phyloP scores from a whole-genome alignment of 441 rosid genomes.

The Brassica hybrid region DNA sequence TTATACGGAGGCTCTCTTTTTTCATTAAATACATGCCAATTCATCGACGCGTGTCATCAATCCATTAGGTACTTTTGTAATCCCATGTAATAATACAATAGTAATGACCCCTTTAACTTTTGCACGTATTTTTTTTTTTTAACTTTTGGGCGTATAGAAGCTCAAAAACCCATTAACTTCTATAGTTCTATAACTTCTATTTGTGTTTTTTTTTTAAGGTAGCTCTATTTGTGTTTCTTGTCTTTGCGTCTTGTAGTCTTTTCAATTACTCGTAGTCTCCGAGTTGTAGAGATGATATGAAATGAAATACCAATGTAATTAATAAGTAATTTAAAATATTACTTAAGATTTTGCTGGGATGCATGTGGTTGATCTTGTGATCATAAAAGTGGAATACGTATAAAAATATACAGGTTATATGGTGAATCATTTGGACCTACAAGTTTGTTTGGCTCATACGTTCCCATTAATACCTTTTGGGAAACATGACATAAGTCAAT shows the following conservation, averaged over 20 bases:
- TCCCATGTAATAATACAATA: constrained; percentile 17
- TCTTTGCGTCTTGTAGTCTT: not conserved
- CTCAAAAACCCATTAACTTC: too few species aligned
- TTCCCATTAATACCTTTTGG: constrained; percentile 42
- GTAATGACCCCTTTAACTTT: constrained; percentile 22
- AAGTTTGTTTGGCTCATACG: constrained; percentile 32
- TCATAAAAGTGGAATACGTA: not conserved
- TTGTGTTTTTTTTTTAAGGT: too few species aligned
- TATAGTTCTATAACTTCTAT: not conserved
- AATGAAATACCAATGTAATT: not conserved
- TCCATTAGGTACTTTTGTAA: not conserved
- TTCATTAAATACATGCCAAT: constrained; percentile 26
- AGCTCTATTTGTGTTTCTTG: not conserved
- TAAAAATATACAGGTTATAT: constrained; percentile 8
- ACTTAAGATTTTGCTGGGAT: constrained; percentile 30
- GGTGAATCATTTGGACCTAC: constrained; percentile 41
- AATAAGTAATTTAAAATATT: not conserved
- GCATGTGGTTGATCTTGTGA: constrained; percentile 17
- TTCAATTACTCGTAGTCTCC: constrained; percentile 7
- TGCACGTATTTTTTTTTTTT: not conserved
- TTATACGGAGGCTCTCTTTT: constrained; percentile 18
- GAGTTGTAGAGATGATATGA: constrained; percentile 4
- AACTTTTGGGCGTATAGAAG: not conserved
- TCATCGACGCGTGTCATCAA: constrained; percentile 27
- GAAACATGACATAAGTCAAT: constrained; percentile 44